Evolutionary conservation across 1,284 basidiomycete genomes (phyloP).

Genomic region (Sanguinoderma infundibulare): DNA sequence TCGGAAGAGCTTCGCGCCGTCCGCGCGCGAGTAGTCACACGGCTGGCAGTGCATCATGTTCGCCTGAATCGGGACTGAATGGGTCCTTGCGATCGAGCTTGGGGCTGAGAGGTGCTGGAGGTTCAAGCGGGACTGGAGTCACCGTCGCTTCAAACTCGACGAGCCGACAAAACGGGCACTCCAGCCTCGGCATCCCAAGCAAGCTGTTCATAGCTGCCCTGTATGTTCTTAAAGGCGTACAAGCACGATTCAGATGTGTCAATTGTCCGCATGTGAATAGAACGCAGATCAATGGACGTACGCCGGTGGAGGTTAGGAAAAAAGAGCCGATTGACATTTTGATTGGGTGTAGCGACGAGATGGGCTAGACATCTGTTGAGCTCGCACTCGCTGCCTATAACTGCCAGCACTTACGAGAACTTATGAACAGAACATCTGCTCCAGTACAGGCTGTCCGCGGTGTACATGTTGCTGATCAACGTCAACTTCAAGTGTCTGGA

Average conservation of each 20-base stretch:
- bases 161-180: background rate
- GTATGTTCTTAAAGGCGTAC: too few species aligned
- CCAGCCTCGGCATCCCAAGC: background rate
- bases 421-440: too few species aligned
- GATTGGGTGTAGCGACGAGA: too few species aligned
- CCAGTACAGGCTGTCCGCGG: too few species aligned
- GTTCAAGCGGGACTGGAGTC: background rate
- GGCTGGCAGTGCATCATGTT: conserved; percentile 23
- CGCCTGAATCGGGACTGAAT: background rate
- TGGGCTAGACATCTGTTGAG: too few species aligned
- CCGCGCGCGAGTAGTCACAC: conserved; percentile 21
- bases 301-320: background rate
- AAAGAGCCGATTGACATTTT: background rate
- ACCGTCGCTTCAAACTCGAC: background rate
- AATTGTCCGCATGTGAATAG: too few species aligned
- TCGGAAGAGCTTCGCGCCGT: conserved; percentile 21
- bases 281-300: background rate
- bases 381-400: too few species aligned
- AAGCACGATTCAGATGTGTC: too few species aligned
- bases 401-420: too few species aligned
- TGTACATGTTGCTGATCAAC: too few species aligned
- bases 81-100: background rate
- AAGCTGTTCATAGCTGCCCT: background rate
- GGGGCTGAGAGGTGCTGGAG: background rate
- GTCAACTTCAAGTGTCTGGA: too few species aligned